Evolutionary conservation across 768 basidiomycete genomes (phyloP), one percentile per base, ranked within the genome.

Genomic region (Tulasnella sp.): DNA sequence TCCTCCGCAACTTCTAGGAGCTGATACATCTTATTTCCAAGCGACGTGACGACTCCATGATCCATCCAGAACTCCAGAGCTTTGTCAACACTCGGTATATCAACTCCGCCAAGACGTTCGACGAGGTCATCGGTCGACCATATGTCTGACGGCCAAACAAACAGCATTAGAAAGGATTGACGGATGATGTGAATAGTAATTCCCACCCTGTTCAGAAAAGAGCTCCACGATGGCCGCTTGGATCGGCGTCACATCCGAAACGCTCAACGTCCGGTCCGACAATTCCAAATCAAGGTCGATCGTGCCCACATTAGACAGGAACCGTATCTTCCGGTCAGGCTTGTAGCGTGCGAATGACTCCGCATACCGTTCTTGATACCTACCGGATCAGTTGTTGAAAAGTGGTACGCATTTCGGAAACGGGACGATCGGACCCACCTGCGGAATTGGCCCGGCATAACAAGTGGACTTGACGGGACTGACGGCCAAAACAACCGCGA

Each of bases 401-500:
- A 54, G 39, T 15, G 9, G 12, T 34, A 25, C 17, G 32, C 2
- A 40, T 4, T 21, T 14, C 25, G 37, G 11, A 4, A 17, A 36
- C 12, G 36, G 3, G 11, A 7, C 6, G 9, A 34, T 0, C 45
- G 2, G 6, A 11, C 41, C 3, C 65, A 94, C 93, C 69, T 69
- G 63, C 80, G 77, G 65, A 96, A 82, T 66, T 90, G 88, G 2
- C 88, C 87, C 0, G 93, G 89, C 77, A 98, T 84, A 40, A 63
- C 66, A 17, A 62, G 49, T 67, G 58, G 96, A 75, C 14, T 77
- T 77, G 56, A 80, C 80, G 2, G 83, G 71, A 63, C 87, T 1
- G 82, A 71, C 0, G 96, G 96, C 96, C 96, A 99, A 70, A 97
- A 99, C 63, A 94, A 83, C 11, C 82, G 78, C 9, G 96, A 98